Evolutionary conservation across 345 rosid genomes (phyloP), one percentile per base, ranked within the genome.

Genomic region (Pistacia atlantica): DNA sequence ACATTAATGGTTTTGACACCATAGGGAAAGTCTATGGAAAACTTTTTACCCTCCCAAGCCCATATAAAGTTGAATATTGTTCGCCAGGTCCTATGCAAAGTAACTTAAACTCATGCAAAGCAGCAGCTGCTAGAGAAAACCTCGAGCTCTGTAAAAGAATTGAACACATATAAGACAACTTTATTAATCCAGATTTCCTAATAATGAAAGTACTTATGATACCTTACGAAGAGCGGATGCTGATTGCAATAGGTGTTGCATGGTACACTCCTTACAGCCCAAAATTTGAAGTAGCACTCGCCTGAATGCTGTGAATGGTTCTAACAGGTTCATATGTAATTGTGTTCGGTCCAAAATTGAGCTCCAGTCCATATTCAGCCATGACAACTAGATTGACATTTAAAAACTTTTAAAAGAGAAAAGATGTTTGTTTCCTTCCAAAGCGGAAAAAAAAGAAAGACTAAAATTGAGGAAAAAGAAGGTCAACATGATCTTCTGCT

Each of bases 211-310:
- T 56, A 17, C 20, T 18, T 67, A 55, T 66, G 69, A 76, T 87
- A 95, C 98, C 98, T 93, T 93, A n/a, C 98, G 99, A 79, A 92
- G 92, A 65, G 89, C 84, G 45, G 98, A 92, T 62, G 96, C 91
- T 78, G 99, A 93, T 77, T 89, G 97, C 91, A 95, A 86, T 78
- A 90, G 97, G 84, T 95, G 92, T 73, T 89, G 88, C 78, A 81
- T 81, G 35, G 84, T 81, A 72, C 85, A 87, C 72, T 87, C 86
- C 74, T 83, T 77, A 72, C 96, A 92, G 62, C 86, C 83, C 91
- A 95, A 80, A 75, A 90, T 87, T 83, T 93, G 91, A 80, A 93
- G 97, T 60, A 95, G 87, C 61, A 90, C 90, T 63, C 93, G 84
- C 81, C 99, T 90, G 80, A 95, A 93, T 78, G 96, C 93, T 72